Evolutionary conservation across 768 basidiomycete genomes (phyloP), one percentile per base, ranked within the genome.

Genomic region (Leccinum subgranulosum): DNA sequence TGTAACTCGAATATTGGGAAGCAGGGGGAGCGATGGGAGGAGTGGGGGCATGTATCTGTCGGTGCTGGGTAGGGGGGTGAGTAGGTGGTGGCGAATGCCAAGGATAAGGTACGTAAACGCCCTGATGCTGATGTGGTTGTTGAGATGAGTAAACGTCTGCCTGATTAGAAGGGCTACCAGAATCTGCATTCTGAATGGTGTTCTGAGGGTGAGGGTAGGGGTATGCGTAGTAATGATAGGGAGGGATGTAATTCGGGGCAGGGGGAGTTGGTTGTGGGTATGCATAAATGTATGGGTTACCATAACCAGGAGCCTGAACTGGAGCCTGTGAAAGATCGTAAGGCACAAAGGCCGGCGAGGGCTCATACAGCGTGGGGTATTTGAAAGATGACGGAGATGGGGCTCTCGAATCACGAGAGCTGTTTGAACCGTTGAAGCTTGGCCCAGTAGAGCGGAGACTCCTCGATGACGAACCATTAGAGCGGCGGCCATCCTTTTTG

Each of bases 301-400:
- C 67, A 56, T 70, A 75, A 41, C 68, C 68, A 10, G 67, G 61
- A 51, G 62, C 25, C 45, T 69, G 73, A 21, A 66, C 69, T 17
- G 70, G 63, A 15, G 69, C 62, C 15, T 75, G 71, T 19, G 74
- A 69, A 10, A 67, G 51, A 33, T 71, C 69, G 46, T 70, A 75
- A 49, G 70, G 64, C 15, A 67, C 47, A 47, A 69, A 59, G 29
- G 67, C 59, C 17, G 70, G 66, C 28, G 67, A 66, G 45, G 86
- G 84, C 60, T 92, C 91, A 63, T 92, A 90, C 39, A 91, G 72
- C 2, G 84, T 81, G 17, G 90, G 80, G 69, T 85, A 93, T 56
- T 81, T 84, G 74, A 91, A 88, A 28, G 88, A 83, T 25, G 71
- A 74, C 3, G 90, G 88, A 9, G 90, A 91, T 14, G 88, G 77